Percentiles rank a stretch among this genome's conserved stretches.
Conservation (phyloP, 148 eudicot genomes). For the Chenopodium suecicum region DNA sequence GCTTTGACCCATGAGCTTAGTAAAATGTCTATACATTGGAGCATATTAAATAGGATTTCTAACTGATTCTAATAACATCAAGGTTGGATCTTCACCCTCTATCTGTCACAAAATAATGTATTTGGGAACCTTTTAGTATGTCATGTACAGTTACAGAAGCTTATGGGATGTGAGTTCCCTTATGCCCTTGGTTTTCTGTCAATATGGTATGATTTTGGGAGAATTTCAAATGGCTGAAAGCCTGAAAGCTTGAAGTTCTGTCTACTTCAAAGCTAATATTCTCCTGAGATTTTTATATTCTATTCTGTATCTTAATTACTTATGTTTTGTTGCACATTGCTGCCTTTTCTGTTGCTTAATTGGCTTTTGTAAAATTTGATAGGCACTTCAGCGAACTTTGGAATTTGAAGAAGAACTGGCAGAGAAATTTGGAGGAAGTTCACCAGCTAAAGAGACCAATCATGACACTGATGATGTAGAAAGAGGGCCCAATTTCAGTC, state of each 20-base stretch:
- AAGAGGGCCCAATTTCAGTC: conserved; percentile 46
- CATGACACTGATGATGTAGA: conserved; percentile 54
- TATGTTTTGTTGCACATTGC: not conserved
- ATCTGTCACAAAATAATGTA: not conserved
- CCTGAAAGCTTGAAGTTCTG: not conserved
- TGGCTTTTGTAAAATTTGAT: conserved; percentile 12
- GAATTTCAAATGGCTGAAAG: not conserved
- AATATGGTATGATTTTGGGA: not conserved
- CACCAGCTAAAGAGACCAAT: conserved; percentile 51
- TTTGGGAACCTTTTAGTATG: not conserved
- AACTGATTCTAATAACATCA: not conserved
- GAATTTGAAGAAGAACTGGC: conserved; percentile 98
- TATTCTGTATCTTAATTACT: not conserved
- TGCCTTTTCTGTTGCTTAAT: not conserved
- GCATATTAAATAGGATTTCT: not conserved
- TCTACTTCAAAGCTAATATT: not conserved
- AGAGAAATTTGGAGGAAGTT: conserved; percentile 85
- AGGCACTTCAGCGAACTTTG: conserved; percentile 94
- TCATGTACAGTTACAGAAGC: not conserved
- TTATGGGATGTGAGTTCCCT: not conserved
- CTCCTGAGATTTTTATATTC: not conserved
- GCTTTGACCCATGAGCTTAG: not conserved
- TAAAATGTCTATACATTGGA: not conserved
- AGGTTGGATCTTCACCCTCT: not conserved
- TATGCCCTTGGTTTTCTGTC: not conserved